Conservation (phyloP, 495 filamentous ascomycete species). For the Penicillium psychrofluorescens region DNA sequence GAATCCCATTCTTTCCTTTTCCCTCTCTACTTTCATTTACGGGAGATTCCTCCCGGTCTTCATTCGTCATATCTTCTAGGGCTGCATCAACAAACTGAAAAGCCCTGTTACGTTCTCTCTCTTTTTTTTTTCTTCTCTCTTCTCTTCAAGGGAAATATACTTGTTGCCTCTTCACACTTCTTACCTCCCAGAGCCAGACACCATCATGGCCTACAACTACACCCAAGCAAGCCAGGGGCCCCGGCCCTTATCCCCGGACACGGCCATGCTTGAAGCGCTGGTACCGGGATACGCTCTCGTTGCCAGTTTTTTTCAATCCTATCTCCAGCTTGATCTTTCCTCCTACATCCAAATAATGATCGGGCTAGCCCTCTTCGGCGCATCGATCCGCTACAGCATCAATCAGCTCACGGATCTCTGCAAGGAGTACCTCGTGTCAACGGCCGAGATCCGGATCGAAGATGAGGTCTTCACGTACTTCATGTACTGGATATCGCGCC, state of each 20-base stretch:
- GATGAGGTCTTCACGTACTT: constrained; percentile 64
- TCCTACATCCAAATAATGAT: constrained; percentile 60
- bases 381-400: constrained; percentile 43
- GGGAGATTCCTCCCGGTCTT: no score
- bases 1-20: no score
- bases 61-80: no score
- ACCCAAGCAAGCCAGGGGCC: constrained; percentile 10
- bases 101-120: no score
- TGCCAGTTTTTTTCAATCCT: constrained; percentile 49
- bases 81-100: no score
- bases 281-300: constrained; percentile 67
- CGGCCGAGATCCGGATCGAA: constrained; percentile 56
- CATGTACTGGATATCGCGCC: constrained; percentile 62
- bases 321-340: constrained; percentile 63
- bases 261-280: constrained; percentile 59
- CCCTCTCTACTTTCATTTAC: no score
- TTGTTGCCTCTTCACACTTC: background rate
- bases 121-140: background rate
- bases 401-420: constrained; percentile 29
- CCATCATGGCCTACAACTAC: constrained; percentile 16
- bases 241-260: constrained; percentile 16
- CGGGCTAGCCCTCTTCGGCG: constrained; percentile 38
- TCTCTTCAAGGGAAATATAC: background rate
- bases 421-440: constrained; percentile 35
- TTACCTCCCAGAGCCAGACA: no score